A percentile compares a stretch with the other conserved stretches of the same genome.
Conservation (phyloP, 176 grass and related monocot species). For the Avena eriantha region DNA sequence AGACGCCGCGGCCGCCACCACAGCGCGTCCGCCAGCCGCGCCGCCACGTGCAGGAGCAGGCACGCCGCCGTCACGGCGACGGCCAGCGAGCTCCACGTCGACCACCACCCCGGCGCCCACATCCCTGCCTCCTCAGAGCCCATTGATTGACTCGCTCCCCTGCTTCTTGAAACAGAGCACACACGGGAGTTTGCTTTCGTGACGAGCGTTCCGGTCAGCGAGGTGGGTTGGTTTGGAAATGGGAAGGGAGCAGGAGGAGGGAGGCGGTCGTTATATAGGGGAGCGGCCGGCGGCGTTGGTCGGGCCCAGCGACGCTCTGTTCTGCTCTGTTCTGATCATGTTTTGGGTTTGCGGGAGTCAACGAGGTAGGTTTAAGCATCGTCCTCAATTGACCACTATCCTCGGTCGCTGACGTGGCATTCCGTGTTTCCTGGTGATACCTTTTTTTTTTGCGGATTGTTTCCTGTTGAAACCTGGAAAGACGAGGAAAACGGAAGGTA, state of each 20-base stretch:
- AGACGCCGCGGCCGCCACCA: constrained; percentile 79
- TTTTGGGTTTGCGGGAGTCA: constrained; percentile 45
- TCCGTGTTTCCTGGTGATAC: background rate
- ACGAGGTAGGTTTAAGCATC: constrained; percentile 42
- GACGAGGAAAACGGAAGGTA: too few species aligned
- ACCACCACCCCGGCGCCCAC: constrained; percentile 38
- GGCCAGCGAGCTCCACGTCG: constrained; percentile 36
- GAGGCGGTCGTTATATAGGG: constrained; percentile 56
- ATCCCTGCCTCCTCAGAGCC: background rate
- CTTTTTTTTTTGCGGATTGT: too few species aligned
- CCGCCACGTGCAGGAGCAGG: constrained; percentile 47
- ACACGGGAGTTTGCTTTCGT: background rate
- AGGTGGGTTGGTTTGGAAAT: constrained; percentile 25
- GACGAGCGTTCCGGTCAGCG: background rate
- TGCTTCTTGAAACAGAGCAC: constrained; percentile 34
- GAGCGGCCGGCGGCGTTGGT: constrained; percentile 36
- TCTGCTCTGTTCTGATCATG: constrained; percentile 13
- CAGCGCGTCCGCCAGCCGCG: constrained; percentile 62
- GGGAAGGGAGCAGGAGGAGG: constrained; percentile 29
- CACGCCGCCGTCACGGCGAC: constrained; percentile 32
- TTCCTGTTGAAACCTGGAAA: background rate
- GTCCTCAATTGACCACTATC: background rate
- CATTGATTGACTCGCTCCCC: background rate
- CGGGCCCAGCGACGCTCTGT: constrained; percentile 20
- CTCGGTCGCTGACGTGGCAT: constrained; percentile 26